Percentiles rank a stretch among this genome's conserved stretches.
These are phyloP conservation scores for Monilinia fructicola DNA, from an alignment of 2,329 filamentous ascomycete species.

Conservation along the genomic window DNA sequence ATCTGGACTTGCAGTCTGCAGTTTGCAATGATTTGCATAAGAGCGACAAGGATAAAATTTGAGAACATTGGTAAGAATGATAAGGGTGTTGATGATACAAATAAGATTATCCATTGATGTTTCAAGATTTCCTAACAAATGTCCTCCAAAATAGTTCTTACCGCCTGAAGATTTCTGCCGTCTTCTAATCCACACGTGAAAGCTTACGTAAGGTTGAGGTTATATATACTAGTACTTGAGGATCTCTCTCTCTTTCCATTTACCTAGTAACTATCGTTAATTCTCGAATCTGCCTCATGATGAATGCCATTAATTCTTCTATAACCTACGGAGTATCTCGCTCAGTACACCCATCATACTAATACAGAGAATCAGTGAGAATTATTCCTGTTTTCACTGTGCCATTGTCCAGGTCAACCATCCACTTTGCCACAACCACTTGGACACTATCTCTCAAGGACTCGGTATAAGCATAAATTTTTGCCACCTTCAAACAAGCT, in stretches of 20 bases:
- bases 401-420: background rate
- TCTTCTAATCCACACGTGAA: background rate
- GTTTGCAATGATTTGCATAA: background rate
- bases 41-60: background rate
- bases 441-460: conserved; percentile 8
- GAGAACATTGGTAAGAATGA: background rate
- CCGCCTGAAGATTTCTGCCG: background rate
- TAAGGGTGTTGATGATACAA: background rate
- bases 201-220: no score
- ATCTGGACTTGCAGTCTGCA: background rate
- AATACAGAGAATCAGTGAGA: background rate
- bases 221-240: no score
- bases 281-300: background rate
- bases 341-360: no score
- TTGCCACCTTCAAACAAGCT: background rate
- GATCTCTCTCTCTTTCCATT: background rate
- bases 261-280: background rate
- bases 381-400: background rate
- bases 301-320: background rate
- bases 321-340: background rate
- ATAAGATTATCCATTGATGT: background rate
- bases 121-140: no score
- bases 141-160: background rate
- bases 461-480: conserved; percentile 6
- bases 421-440: background rate